Conservation (phyloP, 2,329 filamentous ascomycete species). For the Aspergillus ochraceus region DNA sequence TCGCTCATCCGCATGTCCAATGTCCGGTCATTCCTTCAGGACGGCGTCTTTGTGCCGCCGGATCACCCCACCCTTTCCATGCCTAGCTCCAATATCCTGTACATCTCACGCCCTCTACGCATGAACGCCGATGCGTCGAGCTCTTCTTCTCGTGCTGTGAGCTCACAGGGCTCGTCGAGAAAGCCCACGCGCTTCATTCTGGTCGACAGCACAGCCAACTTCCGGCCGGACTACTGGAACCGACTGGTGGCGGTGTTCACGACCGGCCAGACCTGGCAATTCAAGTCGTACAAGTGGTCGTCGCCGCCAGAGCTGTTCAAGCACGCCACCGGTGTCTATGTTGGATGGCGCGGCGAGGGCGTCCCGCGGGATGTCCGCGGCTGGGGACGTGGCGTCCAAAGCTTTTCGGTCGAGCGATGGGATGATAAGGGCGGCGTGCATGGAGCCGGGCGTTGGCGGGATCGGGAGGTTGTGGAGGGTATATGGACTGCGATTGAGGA, state of each 20-base stretch:
- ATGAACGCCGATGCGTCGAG: constrained; percentile 40
- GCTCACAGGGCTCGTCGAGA: constrained; percentile 49
- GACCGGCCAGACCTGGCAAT: constrained; percentile 96
- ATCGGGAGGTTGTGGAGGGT: constrained; percentile 87
- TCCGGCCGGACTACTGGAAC: constrained; percentile 98
- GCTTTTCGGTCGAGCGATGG: constrained; percentile 82
- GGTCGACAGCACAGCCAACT: constrained; percentile 88
- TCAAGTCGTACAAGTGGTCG: constrained; percentile 97
- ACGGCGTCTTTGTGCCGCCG: constrained; percentile 76
- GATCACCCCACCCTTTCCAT: constrained; percentile 63
- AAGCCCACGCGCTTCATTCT: constrained; percentile 89
- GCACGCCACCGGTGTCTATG: constrained; percentile 81
- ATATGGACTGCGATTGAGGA: constrained; percentile 89
- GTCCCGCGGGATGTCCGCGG: constrained; percentile 73
- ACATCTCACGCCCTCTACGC: constrained; percentile 76
- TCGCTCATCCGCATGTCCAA: constrained; percentile 94
- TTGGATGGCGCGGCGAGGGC: constrained; percentile 87
- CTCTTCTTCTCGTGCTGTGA: constrained; percentile 47
- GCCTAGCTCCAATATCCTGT: constrained; percentile 74
- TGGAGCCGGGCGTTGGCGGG: constrained; percentile 65
- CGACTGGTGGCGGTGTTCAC: constrained; percentile 96
- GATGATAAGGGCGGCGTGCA: constrained; percentile 48
- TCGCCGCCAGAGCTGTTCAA: constrained; percentile 85
- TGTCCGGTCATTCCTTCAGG: constrained; percentile 88
- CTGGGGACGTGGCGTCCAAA: constrained; percentile 83